These are phyloP conservation scores for Rehmannia glutinosa DNA, from an alignment of 257 asterid genomes.

Conservation along the genomic window DNA sequence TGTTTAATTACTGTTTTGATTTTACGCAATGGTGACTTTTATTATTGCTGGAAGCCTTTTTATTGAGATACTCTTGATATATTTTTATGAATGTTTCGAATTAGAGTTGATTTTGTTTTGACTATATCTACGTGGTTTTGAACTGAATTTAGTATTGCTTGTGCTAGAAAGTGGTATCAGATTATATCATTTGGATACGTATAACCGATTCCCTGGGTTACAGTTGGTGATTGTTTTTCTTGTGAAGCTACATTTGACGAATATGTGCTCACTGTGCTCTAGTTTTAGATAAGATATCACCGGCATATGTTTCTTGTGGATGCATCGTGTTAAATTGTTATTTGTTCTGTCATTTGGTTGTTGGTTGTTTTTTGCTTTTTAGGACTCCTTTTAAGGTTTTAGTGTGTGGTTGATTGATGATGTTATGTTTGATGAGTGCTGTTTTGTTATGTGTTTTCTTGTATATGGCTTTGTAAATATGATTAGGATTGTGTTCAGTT, in stretches of 20 bases:
- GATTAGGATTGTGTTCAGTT: neutral
- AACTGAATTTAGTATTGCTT: neutral
- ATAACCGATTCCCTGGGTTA: too few species aligned
- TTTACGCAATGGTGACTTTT: conserved; percentile 6
- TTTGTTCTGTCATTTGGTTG: neutral
- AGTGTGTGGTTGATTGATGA: neutral
- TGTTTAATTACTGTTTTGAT: neutral
- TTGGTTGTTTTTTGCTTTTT: neutral
- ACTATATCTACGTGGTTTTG: neutral
- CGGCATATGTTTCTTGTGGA: neutral
- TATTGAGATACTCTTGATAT: neutral
- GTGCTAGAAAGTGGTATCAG: neutral
- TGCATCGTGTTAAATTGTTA: too few species aligned
- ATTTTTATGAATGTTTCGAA: neutral
- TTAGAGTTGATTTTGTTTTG: neutral
- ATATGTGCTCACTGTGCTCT: too few species aligned
- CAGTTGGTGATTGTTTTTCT: too few species aligned
- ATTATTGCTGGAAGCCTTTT: conserved; percentile 5
- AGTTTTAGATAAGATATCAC: neutral
- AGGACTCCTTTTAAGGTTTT: neutral
- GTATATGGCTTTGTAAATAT: neutral
- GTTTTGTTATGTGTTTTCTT: neutral
- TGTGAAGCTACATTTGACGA: too few species aligned
- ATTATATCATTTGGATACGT: neutral
- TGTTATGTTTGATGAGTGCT: neutral